phyloP scores from a whole-genome alignment of 805 yeast genomes.

The Lachancea sp. region DNA sequence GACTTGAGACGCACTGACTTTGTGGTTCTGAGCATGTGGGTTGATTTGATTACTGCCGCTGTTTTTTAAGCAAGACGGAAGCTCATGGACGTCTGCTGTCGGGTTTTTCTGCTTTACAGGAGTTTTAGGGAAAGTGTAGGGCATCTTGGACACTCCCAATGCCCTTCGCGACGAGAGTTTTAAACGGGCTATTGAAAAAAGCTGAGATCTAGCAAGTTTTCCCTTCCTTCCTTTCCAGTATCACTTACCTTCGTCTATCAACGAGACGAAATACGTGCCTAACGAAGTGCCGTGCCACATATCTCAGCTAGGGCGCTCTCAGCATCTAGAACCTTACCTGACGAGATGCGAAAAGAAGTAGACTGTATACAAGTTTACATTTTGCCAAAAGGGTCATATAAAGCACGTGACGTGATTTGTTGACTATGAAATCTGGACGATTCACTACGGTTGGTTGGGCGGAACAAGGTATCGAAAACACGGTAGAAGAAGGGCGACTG shows the following conservation, averaged over 20 bases:
- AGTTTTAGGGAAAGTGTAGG: constrained; percentile 1
- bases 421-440: neutral
- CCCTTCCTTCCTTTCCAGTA: too few species aligned
- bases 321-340: neutral
- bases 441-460: too few species aligned
- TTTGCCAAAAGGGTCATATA: neutral
- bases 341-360: neutral
- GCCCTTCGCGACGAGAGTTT: too few species aligned
- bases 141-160: neutral
- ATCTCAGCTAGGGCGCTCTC: neutral
- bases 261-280: too few species aligned
- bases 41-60: neutral
- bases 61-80: constrained; percentile 10
- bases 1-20: constrained; percentile 21
- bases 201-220: too few species aligned
- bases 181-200: too few species aligned
- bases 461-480: too few species aligned
- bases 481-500: too few species aligned
- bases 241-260: too few species aligned
- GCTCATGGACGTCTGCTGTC: neutral
- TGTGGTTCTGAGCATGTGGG: neutral
- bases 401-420: neutral
- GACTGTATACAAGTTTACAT: neutral
- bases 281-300: neutral
- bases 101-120: neutral